Evolutionary conservation across 345 rosid genomes (phyloP), one percentile per base, ranked within the genome.

Genomic region (Litchi chinensis): DNA sequence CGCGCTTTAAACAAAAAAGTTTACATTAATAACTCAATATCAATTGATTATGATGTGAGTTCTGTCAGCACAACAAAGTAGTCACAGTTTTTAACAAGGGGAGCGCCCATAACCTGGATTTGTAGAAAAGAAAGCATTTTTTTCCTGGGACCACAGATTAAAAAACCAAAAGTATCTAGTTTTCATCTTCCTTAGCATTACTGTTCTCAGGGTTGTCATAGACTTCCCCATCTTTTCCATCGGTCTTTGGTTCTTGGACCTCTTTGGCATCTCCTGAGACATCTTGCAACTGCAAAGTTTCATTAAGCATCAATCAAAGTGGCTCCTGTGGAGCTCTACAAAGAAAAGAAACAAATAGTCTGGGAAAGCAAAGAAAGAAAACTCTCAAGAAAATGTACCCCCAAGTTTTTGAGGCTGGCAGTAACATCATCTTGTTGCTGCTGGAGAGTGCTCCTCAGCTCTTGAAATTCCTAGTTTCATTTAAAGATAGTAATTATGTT

Each of bases 341-440:
- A 41, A 60, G 62, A 44, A 67, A 15, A 26, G 18, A 65, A 46
- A 28, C 3, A 18, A 63, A 79, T 26, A 18, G 68, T 11, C 10
- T 16, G 19, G 24, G 16, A 5, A 37, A 24, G 40, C 19, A 24
- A 52, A 11, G 21, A 63, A 62, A 71, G 52, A 71, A 22, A 70
- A 79, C 65, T 77, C 8, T 39, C 2, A 74, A 70, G 52, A 75
- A 26, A n/a, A 73, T 79, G 60, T 69, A 93, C 98, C 82, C 95
- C 98, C 43, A 93, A 83, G 82, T 84, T 89, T 79, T 86, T 86
- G 57, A 93, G 77, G 86, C 90, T 93, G 39, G 90, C 79, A 0
- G 93, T 63, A 67, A 90, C 93, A 84, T 93, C 96, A 64, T 91
- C 96, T 82, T 91, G 98, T 48, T 91, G 98, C 80, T 93, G 98